Conservation (phyloP, 2,329 filamentous ascomycete genomes). For the Sarocladium brachiariae region DNA sequence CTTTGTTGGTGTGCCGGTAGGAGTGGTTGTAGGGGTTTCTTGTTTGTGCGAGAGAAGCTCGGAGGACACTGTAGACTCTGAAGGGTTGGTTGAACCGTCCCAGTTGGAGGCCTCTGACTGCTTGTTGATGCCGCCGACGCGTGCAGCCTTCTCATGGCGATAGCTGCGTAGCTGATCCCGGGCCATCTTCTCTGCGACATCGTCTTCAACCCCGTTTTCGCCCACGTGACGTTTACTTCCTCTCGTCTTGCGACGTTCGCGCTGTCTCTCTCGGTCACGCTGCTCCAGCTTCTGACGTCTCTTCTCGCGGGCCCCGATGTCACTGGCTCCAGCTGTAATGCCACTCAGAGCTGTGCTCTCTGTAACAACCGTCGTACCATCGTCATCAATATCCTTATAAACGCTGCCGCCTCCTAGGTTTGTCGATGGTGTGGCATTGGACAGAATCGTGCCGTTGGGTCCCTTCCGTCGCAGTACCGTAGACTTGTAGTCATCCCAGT, state of each 20-base stretch:
- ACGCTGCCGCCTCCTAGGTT: conserved; percentile 82
- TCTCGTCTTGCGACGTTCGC: conserved; percentile 32
- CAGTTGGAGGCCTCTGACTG: conserved; percentile 71
- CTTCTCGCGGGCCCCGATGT: conserved; percentile 48
- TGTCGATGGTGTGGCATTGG: conserved; percentile 74
- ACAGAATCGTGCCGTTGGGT: conserved; percentile 80
- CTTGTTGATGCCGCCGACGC: conserved; percentile 84
- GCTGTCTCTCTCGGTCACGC: conserved; percentile 32
- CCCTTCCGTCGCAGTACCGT: conserved; percentile 85
- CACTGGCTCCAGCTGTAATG: conserved; percentile 51
- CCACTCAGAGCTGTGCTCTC: conserved; percentile 42
- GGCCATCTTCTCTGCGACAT: conserved; percentile 55
- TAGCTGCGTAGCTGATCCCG: conserved; percentile 71
- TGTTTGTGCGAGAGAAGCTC: conserved; percentile 55
- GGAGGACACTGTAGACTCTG: conserved; percentile 54
- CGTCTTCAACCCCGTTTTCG: conserved; percentile 57
- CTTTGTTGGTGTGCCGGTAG: conserved; percentile 23
- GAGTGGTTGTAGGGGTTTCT: conserved; percentile 48
- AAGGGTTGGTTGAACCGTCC: conserved; percentile 65
- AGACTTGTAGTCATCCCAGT: conserved; percentile 98
- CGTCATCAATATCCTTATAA: conserved; percentile 62
- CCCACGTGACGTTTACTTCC: conserved; percentile 39
- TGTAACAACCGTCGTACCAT: conserved; percentile 38
- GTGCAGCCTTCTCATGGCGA: conserved; percentile 76
- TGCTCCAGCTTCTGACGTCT: conserved; percentile 46